Percentiles rank a stretch among this genome's conserved stretches.
phyloP scores from a whole-genome alignment of 768 basidiomycete species.

The Paxillus involutus region DNA sequence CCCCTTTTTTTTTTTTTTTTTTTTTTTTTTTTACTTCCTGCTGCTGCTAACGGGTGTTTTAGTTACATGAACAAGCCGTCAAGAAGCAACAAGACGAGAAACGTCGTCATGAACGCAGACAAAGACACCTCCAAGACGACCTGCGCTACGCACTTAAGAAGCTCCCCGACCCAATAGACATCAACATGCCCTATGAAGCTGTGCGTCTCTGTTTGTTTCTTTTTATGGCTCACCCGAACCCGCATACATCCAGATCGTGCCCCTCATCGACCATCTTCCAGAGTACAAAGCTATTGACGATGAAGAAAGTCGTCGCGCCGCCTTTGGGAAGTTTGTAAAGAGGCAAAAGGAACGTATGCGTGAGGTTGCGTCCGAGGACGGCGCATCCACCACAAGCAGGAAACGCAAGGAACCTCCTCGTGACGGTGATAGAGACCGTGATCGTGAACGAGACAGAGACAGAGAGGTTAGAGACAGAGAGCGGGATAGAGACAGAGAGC shows the following conservation, averaged over 20 bases:
- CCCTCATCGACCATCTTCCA: conserved; percentile 75
- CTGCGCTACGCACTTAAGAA: conserved; percentile 94
- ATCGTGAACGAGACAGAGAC: conserved; percentile 37
- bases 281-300: conserved; percentile 89
- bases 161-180: conserved; percentile 76
- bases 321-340: conserved; percentile 87
- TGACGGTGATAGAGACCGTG: conserved; percentile 51
- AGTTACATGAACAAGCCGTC: conserved; percentile 73
- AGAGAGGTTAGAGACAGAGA: conserved; percentile 27
- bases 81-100: conserved; percentile 86
- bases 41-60: conserved; percentile 8
- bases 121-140: conserved; percentile 91
- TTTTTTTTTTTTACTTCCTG: too few species aligned
- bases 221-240: neutral
- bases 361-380: conserved; percentile 78
- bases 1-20: too few species aligned
- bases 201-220: conserved; percentile 40
- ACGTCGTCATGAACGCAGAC: conserved; percentile 78
- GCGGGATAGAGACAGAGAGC: conserved; percentile 28
- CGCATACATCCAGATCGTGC: conserved; percentile 50
- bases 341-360: conserved; percentile 90
- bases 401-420: conserved; percentile 71
- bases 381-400: conserved; percentile 74
- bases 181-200: conserved; percentile 76
- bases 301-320: conserved; percentile 77